Percentiles rank a stretch among this genome's conserved stretches.
These are phyloP conservation scores for Podospora tetraspora DNA, from an alignment of 495 filamentous ascomycete species.

Conservation along the genomic window DNA sequence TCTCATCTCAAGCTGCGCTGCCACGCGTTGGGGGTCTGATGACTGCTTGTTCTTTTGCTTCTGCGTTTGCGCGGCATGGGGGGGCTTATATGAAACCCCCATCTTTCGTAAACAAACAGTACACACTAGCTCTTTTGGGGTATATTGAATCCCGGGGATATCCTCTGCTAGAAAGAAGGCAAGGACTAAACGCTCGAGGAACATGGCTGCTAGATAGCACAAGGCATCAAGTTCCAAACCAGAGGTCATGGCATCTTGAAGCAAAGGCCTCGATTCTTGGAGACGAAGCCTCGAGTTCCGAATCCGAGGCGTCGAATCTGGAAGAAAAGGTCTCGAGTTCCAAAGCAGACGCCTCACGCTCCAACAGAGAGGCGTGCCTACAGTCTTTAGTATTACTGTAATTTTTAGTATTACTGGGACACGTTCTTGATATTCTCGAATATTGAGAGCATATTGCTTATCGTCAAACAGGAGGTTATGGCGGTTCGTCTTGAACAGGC, in stretches of 20 bases:
- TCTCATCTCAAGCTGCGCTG: not conserved
- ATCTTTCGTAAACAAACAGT: not conserved
- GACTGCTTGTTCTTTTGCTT: slow-evolving; percentile 9
- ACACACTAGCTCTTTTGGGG: not conserved
- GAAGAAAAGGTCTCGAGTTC: not conserved
- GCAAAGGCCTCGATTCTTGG: not conserved
- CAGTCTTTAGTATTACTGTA: too few species aligned
- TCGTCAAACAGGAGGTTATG: not conserved
- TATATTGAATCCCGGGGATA: not conserved
- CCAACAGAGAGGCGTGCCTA: not conserved
- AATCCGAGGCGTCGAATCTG: not conserved
- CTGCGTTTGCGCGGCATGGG: slow-evolving; percentile 13
- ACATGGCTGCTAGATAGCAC: not conserved
- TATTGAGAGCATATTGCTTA: not conserved
- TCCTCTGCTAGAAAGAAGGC: too few species aligned
- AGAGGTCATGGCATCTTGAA: not conserved
- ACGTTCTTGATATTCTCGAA: not conserved
- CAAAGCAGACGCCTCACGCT: not conserved
- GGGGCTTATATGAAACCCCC: not conserved
- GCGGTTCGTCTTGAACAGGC: not conserved
- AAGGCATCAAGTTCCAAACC: not conserved
- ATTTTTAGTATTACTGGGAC: too few species aligned
- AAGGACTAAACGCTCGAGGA: not conserved
- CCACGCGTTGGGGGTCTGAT: not conserved
- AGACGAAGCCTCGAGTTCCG: not conserved